Base-by-base conservation (phyloP, 1,284 basidiomycete species). In the Apiotrichum brassicae region DNA sequence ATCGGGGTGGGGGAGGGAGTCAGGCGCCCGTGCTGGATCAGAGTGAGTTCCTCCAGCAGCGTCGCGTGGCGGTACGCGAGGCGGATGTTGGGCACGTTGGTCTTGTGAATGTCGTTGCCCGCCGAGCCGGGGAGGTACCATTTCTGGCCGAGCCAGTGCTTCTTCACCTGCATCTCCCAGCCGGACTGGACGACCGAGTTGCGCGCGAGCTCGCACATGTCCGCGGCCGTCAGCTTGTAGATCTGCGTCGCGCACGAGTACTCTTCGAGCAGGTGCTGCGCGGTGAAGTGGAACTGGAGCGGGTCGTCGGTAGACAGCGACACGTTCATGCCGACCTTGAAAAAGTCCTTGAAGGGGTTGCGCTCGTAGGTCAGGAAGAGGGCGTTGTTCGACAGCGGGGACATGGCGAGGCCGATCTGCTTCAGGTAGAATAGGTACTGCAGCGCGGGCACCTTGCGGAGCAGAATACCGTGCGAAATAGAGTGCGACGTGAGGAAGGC, bases 221-320 rank as follows among this genome's bases (percentile, higher is more conserved):
- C 78, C 18, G 76, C 76, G 2, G 76, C 76, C 2, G 89, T 87
- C 43, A 95, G 75, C 73, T 94, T 93, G 73, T 93, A 91, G 51
- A 94, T 93, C 75, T 95, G 91, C 11, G 95, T 94, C 7, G 95
- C 95, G 8, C 98, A 94, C 51, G 87, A 92, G 71, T 98, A 99
- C 67, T 99, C 95, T 66, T 99, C 95, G 48, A 98, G 75, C 44
- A 97, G 74, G 22, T 93, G 94, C 44, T 85, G 90, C 77, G 94
- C 94, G 20, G 92, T 97, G 71, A 95, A 94, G 73, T 95, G 92
- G 76, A 97, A 94, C 73, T 95, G 91, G 35, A 72, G 64, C 20
- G 70, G 70, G 38, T 72, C 70, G 48, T 72, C 72, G 63, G 95
- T 98, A 57, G 90, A 94, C 70, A 99, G 76, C 65, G 89, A 93